Percentiles rank a stretch among this genome's conserved stretches.
Evolutionary conservation across 306 rosid genomes (phyloP).

Genomic region (Sesbania bispinosa): DNA sequence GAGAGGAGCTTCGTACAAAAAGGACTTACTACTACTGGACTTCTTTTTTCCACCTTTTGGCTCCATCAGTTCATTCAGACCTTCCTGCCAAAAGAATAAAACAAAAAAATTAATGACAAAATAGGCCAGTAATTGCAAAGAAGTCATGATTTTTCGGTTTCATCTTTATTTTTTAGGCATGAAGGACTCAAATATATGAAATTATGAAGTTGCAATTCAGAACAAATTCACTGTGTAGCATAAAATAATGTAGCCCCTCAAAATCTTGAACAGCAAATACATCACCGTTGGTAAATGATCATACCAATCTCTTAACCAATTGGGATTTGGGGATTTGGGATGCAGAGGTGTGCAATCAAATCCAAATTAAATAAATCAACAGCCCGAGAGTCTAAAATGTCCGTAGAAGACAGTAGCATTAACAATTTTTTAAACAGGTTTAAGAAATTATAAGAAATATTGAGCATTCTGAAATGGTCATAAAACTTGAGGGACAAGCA

Average conservation of each 20-base stretch:
- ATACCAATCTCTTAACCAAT: not conserved
- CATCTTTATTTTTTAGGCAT: not conserved
- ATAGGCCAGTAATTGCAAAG: not conserved
- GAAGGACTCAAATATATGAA: not conserved
- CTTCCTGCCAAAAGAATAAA: constrained; percentile 25
- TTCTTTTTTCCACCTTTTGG: constrained; percentile 84
- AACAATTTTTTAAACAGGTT: not conserved
- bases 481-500: not conserved
- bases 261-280: not conserved
- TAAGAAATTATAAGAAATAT: not conserved
- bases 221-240: not conserved
- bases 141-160: not conserved
- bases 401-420: not conserved
- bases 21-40: constrained; percentile 77
- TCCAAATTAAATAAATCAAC: not conserved
- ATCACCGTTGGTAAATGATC: not conserved
- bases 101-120: not conserved
- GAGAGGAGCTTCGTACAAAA: constrained; percentile 90
- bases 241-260: not conserved
- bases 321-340: not conserved
- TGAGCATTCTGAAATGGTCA: not conserved
- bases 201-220: not conserved
- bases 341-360: not conserved
- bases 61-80: constrained; percentile 95
- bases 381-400: not conserved